These are phyloP conservation scores for Phalaenopsis aphrodite DNA, from an alignment of 106 monocot genomes.

Conservation along the genomic window DNA sequence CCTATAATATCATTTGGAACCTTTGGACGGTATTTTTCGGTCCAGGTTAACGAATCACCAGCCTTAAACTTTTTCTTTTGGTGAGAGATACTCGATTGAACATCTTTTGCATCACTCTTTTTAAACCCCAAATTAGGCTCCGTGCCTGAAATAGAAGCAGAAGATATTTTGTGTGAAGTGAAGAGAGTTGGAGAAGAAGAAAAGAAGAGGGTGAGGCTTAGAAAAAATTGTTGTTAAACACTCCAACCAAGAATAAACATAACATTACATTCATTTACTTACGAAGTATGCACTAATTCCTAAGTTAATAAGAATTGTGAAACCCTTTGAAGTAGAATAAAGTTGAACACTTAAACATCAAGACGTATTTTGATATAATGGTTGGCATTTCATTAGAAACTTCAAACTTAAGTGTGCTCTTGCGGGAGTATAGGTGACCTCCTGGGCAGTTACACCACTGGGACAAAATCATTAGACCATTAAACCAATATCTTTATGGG, in stretches of 20 bases:
- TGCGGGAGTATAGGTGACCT: too few relatives aligned
- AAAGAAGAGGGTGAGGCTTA: not conserved
- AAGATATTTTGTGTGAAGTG: not conserved
- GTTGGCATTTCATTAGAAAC: too few relatives aligned
- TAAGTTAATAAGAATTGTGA: not conserved
- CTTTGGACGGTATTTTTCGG: conserved; percentile 84
- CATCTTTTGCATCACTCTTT: conserved; percentile 34
- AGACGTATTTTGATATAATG: too few relatives aligned
- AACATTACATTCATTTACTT: not conserved
- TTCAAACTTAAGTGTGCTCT: too few relatives aligned
- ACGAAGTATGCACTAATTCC: not conserved
- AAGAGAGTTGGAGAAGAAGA: not conserved
- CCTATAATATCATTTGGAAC: conserved; percentile 87
- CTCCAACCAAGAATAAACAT: not conserved
- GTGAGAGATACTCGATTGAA: conserved; percentile 20
- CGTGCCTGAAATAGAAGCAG: conserved; percentile 22
- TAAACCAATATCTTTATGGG: too few relatives aligned
- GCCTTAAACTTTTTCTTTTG: conserved; percentile 35
- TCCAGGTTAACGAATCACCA: conserved; percentile 70
- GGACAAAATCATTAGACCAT: too few relatives aligned
- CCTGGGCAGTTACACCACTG: too few relatives aligned
- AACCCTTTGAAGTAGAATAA: too few relatives aligned
- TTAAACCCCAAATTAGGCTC: conserved; percentile 12
- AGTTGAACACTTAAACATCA: too few relatives aligned
- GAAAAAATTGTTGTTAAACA: not conserved